Evolutionary conservation across 768 basidiomycete genomes (phyloP).

Genomic region (Xerocomellus amylosporus): DNA sequence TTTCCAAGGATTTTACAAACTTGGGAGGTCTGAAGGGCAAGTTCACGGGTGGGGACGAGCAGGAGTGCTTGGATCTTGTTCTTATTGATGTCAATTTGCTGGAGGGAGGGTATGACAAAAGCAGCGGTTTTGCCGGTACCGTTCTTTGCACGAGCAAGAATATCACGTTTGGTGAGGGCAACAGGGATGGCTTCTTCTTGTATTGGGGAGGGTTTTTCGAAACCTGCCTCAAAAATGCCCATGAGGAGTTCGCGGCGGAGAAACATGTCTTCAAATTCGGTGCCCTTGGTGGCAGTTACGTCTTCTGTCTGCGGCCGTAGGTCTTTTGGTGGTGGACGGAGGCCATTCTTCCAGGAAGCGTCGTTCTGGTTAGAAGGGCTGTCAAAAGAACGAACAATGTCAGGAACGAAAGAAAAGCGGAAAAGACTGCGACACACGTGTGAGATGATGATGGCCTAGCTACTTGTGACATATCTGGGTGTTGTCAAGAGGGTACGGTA

Average conservation of each 20-base stretch:
- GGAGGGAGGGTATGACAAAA: constrained; percentile 95
- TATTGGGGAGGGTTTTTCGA: constrained; percentile 95
- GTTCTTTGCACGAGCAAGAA: constrained; percentile 94
- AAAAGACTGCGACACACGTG: constrained; percentile 20
- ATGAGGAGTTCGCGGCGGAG: constrained; percentile 94
- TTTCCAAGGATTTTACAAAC: constrained; percentile 97
- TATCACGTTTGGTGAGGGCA: constrained; percentile 88
- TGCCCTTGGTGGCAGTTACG: constrained; percentile 89
- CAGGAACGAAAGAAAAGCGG: background rate
- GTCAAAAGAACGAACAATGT: constrained; percentile 1
- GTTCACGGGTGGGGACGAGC: constrained; percentile 97
- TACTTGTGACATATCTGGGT: constrained; percentile 30
- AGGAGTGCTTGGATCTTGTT: constrained; percentile 94
- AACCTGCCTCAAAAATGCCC: constrained; percentile 99
- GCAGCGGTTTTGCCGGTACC: constrained; percentile 98
- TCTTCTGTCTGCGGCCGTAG: constrained; percentile 94
- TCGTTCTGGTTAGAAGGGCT: constrained; percentile 32
- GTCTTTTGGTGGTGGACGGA: constrained; percentile 89
- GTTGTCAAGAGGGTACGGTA: constrained; percentile 7
- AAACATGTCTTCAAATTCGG: constrained; percentile 94
- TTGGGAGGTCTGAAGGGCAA: constrained; percentile 97
- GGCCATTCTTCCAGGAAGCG: constrained; percentile 66
- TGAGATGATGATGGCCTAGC: constrained; percentile 33
- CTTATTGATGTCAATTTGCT: constrained; percentile 81
- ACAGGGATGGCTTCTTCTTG: constrained; percentile 99